Percentiles rank a stretch among this genome's conserved stretches.
phyloP scores from a whole-genome alignment of 176 grass and related monocot species.

The Musa schizocarpa region DNA sequence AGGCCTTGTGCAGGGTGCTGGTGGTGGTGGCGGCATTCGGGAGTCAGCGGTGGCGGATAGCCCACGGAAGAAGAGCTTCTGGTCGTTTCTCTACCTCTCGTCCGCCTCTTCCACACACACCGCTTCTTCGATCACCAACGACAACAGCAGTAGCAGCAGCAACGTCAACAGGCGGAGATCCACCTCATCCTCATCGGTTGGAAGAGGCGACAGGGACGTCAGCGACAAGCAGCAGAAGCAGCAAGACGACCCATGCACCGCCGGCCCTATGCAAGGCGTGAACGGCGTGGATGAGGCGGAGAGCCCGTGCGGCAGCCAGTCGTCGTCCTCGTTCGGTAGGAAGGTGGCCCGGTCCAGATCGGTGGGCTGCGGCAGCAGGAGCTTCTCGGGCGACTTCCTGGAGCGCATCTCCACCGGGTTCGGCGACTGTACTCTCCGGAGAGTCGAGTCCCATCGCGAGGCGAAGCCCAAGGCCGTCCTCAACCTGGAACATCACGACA shows the following conservation, averaged over 20 bases:
- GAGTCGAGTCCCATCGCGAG: constrained; percentile 93
- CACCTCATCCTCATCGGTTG: constrained; percentile 25
- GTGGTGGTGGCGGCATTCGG: constrained; percentile 1
- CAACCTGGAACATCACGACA: background rate
- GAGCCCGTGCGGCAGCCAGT: constrained; percentile 66
- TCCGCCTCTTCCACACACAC: constrained; percentile 25
- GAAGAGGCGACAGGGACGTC: background rate
- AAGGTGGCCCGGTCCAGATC: constrained; percentile 90
- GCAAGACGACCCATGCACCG: background rate
- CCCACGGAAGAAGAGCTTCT: constrained; percentile 95
- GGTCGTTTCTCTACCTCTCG: constrained; percentile 84
- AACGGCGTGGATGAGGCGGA: constrained; percentile 41
- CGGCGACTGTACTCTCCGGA: constrained; percentile 81
- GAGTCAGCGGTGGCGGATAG: constrained; percentile 37
- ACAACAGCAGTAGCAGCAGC: constrained; percentile 16
- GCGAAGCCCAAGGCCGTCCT: constrained; percentile 44
- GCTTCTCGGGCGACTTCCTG: constrained; percentile 85
- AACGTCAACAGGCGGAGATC: constrained; percentile 30
- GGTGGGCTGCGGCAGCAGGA: constrained; percentile 84
- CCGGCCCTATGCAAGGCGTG: constrained; percentile 1
- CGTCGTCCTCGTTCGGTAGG: constrained; percentile 61
- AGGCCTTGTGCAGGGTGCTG: background rate
- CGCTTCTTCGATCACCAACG: constrained; percentile 27
- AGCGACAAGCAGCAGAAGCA: background rate
- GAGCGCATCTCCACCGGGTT: constrained; percentile 91